Percentiles rank a stretch among this genome's conserved stretches.
Evolutionary conservation across 2,329 filamentous ascomycete species (phyloP).

Genomic region (Corynespora cassiicola): DNA sequence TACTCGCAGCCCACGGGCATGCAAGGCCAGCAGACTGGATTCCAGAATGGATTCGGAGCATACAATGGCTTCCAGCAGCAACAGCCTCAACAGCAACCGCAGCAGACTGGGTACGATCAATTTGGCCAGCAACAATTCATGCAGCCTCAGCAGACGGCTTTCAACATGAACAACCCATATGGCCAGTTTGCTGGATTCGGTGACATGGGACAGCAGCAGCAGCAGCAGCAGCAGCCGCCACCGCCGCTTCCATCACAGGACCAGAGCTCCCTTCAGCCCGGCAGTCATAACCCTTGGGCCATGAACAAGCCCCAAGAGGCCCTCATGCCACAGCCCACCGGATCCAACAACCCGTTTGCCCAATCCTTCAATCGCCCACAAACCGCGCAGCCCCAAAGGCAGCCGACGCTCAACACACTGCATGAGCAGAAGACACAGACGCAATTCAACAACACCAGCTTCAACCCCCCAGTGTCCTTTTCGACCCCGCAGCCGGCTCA

Average conservation of each 20-base stretch:
- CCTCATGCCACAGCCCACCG: slow-evolving; percentile 83
- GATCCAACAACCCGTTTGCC: slow-evolving; percentile 98
- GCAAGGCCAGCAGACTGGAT: slow-evolving; percentile 66
- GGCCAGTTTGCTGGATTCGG: slow-evolving; percentile 44
- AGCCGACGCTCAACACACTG: slow-evolving; percentile 76
- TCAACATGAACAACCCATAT: slow-evolving; percentile 54
- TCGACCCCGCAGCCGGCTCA: slow-evolving; percentile 45
- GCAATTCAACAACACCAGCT: slow-evolving; percentile 63
- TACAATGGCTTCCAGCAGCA: slow-evolving; percentile 58
- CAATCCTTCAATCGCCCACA: slow-evolving; percentile 67
- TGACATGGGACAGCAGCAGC: slow-evolving; percentile 38
- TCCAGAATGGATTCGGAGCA: slow-evolving; percentile 72
- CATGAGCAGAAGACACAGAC: slow-evolving; percentile 83
- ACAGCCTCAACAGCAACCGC: slow-evolving; percentile 64
- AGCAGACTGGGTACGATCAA: slow-evolving; percentile 73
- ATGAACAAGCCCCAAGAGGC: slow-evolving; percentile 64
- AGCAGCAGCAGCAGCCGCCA: slow-evolving; percentile 56
- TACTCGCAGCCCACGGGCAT: slow-evolving; percentile 82
- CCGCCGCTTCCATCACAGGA: slow-evolving; percentile 59
- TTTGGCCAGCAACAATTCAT: slow-evolving; percentile 49
- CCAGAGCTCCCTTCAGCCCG: slow-evolving; percentile 72
- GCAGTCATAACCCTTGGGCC: slow-evolving; percentile 95
- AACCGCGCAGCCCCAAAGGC: slow-evolving; percentile 63
- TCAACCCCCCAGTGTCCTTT: slow-evolving; percentile 55
- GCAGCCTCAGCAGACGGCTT: slow-evolving; percentile 66